Evolutionary conservation across 2,329 filamentous ascomycete species (phyloP).

Genomic region (Neonectria magnoliae): DNA sequence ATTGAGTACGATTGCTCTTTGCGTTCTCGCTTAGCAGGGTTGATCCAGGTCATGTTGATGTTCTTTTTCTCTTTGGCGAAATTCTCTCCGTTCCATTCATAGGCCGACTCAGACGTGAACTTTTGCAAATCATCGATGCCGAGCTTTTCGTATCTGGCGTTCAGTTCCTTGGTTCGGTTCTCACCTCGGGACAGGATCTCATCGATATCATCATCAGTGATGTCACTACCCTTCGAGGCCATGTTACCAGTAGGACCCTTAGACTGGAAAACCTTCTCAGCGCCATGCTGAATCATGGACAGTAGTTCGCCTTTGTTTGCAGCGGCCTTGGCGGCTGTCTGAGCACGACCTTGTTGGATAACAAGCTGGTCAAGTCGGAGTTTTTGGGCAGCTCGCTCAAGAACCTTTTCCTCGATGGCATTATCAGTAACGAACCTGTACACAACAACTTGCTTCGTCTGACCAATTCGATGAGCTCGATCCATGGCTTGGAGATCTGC

Average conservation of each 20-base stretch:
- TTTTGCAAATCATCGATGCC: slow-evolving; percentile 98
- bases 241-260: slow-evolving; percentile 73
- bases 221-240: slow-evolving; percentile 66
- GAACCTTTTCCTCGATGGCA: slow-evolving; percentile 97
- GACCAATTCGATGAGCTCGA: slow-evolving; percentile 95
- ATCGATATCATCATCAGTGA: slow-evolving; percentile 92
- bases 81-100: slow-evolving; percentile 98
- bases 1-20: slow-evolving; percentile 99
- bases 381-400: slow-evolving; percentile 96
- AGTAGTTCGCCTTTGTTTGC: slow-evolving; percentile 96
- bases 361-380: slow-evolving; percentile 95
- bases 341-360: slow-evolving; percentile 95
- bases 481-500: slow-evolving; percentile 99
- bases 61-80: slow-evolving; percentile 94
- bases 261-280: slow-evolving; percentile 89
- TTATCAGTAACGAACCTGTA: slow-evolving; percentile 98
- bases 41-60: slow-evolving; percentile 95
- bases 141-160: slow-evolving; percentile 94
- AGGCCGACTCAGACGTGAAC: slow-evolving; percentile 96
- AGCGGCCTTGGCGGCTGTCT: slow-evolving; percentile 88
- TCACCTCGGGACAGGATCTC: slow-evolving; percentile 87
- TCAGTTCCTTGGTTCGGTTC: slow-evolving; percentile 87
- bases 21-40: slow-evolving; percentile 96
- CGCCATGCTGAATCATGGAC: slow-evolving; percentile 98
- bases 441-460: slow-evolving; percentile 97